Base-by-base conservation (phyloP, 768 basidiomycete species). In the Auricularia heimuer region DNA sequence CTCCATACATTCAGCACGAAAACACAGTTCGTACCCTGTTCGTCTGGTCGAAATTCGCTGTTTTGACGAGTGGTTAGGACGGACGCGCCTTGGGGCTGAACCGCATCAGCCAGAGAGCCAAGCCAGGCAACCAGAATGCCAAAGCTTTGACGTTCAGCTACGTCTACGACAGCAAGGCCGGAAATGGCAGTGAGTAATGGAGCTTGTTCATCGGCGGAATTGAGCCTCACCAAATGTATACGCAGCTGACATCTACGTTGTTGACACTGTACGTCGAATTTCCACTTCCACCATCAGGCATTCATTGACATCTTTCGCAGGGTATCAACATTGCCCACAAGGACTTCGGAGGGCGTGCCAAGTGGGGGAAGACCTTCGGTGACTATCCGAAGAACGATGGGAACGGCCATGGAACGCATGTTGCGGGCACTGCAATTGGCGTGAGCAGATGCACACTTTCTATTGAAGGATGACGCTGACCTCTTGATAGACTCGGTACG, bases 391-490 rank as follows among this genome's bases (percentile, higher is more conserved):
- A 21, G 16, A 29, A 61, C 1, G 54, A 35, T 11, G 68, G 68
- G 47, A 65, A 68, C 60, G 68, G 68, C 7, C 65, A 66, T 24
- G 68, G 65, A 2, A 63, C 68, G 2, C 67, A 64, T 44, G 64
- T 29, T 35, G 62, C 63, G 10, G 68, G 67, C 18, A 67, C 68
- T 1, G 64, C 64, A n/a, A 61, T 45, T 45, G 64, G 64, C 34
- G 56, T 35, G 10, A 11, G 29, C 56, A 29, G 14, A 4, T 0
- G 4, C 14, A 3, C 47, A 21, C 18, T 6, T 18, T 16, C 21
- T 6, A 16, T 6, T 18, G 6, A 4, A 6, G 16, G 11, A 6
- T 51, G 29, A 29, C 29, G 18, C 47, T 51, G 18, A 51, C 21
- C 14, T 68, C 65, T 1, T 62, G 62, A 6, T 54, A 68, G 8